Base-by-base conservation (phyloP, 148 eudicot species). In the Tetragonia tetragonoides region DNA sequence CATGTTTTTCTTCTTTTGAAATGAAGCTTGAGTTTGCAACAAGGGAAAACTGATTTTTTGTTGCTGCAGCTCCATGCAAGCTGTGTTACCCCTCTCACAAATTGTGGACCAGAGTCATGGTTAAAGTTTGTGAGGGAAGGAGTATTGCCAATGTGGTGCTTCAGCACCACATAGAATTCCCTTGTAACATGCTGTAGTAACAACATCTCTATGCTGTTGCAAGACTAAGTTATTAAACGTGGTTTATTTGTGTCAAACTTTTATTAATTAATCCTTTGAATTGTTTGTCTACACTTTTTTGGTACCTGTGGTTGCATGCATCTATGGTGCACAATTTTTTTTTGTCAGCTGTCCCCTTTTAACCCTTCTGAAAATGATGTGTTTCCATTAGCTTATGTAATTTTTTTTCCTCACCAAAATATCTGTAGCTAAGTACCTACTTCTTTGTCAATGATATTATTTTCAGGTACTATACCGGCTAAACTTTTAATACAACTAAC, bases 381-480 rank as follows among this genome's bases (percentile, higher is more conserved):
- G 5, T 59, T 16, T 59, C n/a, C 3, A 5, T 59, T 59, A 6
- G 6, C n/a, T 59, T 59, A 5, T n/a, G 20, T 59, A 8, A n/a
- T n/a, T 24, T n/a, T 6, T 64, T 64, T 10, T 28, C 24, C 40
- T 24, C 16, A 8, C 24, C 8, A 38, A 3, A 41, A 6, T 28
- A 4, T 7, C 39, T 40, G 54, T 6, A 72, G 65, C 61, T 56
- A 56, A 73, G 44, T 63, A 67, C 1, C 73, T 53, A 1, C 17
- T 49, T 66, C 3, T 64, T 46, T 59, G 34, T 54, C 23, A 0
- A 18, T 69, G 68, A 69, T 75, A 38, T 28, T 47, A 14, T 54
- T 78, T 73, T 80, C 91, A 95, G 99, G 99, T 87, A 91, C 97
- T 42, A 88, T 95, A 78, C 92, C 99, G 39, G 93, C 97, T 44